These are phyloP conservation scores for Eremochloa ophiuroides DNA, from an alignment of 176 grass and related monocot genomes.

Conservation along the genomic window DNA sequence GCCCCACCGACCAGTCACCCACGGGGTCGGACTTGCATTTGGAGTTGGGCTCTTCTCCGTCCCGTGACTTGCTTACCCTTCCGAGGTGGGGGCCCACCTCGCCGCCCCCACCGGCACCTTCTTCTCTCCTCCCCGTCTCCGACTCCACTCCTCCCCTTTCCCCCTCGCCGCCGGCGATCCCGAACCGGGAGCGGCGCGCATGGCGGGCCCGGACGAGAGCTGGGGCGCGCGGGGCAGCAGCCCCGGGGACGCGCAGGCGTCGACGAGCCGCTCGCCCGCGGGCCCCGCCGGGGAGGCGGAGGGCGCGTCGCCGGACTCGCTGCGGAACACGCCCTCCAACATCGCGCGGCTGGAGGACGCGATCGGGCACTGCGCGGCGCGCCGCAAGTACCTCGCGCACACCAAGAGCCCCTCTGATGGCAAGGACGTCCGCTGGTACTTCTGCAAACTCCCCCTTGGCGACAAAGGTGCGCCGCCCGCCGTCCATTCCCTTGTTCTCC, in stretches of 20 bases:
- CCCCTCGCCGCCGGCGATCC: background rate
- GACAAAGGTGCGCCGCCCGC: constrained; percentile 48
- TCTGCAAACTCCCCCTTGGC: constrained; percentile 81
- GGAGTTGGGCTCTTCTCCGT: background rate
- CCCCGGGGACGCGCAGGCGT: background rate
- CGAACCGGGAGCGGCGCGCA: background rate
- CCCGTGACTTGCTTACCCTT: background rate
- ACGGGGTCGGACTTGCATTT: background rate
- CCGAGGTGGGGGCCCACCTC: background rate
- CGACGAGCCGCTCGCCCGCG: constrained; percentile 23
- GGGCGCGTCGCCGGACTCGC: constrained; percentile 60
- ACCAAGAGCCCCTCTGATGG: constrained; percentile 94
- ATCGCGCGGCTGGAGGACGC: constrained; percentile 74
- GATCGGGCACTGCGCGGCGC: constrained; percentile 69
- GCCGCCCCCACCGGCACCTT: background rate
- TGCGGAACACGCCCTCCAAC: constrained; percentile 88
- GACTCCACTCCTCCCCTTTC: background rate
- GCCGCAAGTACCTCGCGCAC: constrained; percentile 76
- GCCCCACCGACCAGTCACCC: background rate
- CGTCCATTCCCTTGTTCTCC: no score
- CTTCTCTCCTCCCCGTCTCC: background rate
- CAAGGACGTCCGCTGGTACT: constrained; percentile 89
- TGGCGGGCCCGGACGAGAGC: constrained; percentile 17
- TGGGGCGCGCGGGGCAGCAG: background rate
- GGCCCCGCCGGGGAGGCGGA: background rate